phyloP scores from a whole-genome alignment of 352 stramenopile species.

The Phytophthora litchii region DNA sequence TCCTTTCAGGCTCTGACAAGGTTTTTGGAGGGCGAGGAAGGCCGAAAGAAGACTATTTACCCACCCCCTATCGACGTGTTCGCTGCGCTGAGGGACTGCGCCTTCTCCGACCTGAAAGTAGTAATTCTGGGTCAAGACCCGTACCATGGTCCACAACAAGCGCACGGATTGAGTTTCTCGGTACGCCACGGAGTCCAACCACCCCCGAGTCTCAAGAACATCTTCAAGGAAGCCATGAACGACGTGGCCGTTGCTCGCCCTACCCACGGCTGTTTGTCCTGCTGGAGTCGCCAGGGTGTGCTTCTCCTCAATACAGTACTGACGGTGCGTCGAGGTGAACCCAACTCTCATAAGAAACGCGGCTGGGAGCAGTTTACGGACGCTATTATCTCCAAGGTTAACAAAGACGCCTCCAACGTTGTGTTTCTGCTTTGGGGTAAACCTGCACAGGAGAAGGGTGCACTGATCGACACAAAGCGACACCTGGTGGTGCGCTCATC shows the following conservation, averaged over 20 bases:
- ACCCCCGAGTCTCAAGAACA: constrained; percentile 97
- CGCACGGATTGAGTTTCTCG: constrained; percentile 90
- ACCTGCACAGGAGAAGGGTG: constrained; percentile 89
- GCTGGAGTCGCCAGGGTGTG: constrained; percentile 96
- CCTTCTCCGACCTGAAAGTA: constrained; percentile 89
- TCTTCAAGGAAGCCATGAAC: constrained; percentile 95
- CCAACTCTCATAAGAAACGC: constrained; percentile 95
- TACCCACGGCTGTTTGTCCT: constrained; percentile 91
- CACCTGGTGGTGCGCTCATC: constrained; percentile 90
- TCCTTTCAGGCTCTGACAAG: constrained; percentile 54
- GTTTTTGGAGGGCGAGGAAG: constrained; percentile 62
- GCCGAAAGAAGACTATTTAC: constrained; percentile 84
- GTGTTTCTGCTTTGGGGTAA: constrained; percentile 99
- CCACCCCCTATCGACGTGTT: constrained; percentile 89
- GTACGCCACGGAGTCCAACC: constrained; percentile 89
- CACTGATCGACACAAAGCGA: constrained; percentile 76
- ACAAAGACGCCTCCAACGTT: constrained; percentile 78
- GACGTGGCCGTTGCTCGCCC: constrained; percentile 83
- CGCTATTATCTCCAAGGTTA: constrained; percentile 90
- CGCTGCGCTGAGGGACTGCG: constrained; percentile 88
- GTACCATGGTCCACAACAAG: constrained; percentile 88
- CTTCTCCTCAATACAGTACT: constrained; percentile 98
- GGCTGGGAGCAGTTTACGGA: constrained; percentile 99
- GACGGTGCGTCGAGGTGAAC: constrained; percentile 92
- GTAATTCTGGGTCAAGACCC: constrained; percentile 95